Percentiles rank a stretch among this genome's conserved stretches.
Conservation (phyloP, 768 basidiomycete species). For the Leccinum longicurvipes region DNA sequence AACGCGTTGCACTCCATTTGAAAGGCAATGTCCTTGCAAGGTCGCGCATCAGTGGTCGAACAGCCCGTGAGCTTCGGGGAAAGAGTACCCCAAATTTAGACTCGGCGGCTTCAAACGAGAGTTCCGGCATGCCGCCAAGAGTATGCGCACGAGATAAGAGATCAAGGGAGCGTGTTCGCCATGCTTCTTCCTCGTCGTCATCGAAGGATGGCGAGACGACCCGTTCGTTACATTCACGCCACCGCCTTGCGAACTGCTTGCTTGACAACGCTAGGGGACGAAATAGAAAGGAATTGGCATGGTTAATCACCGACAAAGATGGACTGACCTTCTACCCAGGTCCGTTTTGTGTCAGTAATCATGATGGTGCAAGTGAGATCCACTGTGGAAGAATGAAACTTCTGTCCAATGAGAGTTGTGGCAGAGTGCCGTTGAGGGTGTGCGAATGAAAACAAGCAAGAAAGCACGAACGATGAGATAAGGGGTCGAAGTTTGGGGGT, state of each 20-base stretch:
- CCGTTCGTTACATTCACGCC: conserved; percentile 56
- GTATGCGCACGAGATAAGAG: conserved; percentile 59
- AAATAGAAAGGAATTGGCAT: conserved; percentile 14
- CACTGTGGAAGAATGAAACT: conserved; percentile 54
- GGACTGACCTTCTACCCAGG: conserved; percentile 69
- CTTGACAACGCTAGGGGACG: conserved; percentile 45
- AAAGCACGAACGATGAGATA: conserved; percentile 64
- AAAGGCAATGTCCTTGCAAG: conserved; percentile 61
- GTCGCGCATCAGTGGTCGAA: conserved; percentile 14
- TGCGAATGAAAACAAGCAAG: conserved; percentile 4
- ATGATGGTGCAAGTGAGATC: conserved; percentile 60
- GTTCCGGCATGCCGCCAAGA: conserved; percentile 53
- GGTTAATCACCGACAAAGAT: conserved; percentile 21
- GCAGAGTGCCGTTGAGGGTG: conserved; percentile 2
- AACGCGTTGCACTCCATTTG: conserved; percentile 56
- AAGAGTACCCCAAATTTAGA: conserved; percentile 55
- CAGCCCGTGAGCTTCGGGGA: neutral
- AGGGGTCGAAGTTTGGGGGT: conserved; percentile 55
- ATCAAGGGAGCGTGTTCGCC: conserved; percentile 55
- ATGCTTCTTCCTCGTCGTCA: conserved; percentile 53
- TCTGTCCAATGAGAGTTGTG: conserved; percentile 39
- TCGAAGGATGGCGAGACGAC: conserved; percentile 27
- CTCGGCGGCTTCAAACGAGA: conserved; percentile 57
- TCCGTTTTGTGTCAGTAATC: conserved; percentile 70
- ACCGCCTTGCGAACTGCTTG: conserved; percentile 64